Evolutionary conservation across 805 yeast genomes (phyloP), one percentile per base, ranked within the genome.

Genomic region (Debaryomyces prosopidis): DNA sequence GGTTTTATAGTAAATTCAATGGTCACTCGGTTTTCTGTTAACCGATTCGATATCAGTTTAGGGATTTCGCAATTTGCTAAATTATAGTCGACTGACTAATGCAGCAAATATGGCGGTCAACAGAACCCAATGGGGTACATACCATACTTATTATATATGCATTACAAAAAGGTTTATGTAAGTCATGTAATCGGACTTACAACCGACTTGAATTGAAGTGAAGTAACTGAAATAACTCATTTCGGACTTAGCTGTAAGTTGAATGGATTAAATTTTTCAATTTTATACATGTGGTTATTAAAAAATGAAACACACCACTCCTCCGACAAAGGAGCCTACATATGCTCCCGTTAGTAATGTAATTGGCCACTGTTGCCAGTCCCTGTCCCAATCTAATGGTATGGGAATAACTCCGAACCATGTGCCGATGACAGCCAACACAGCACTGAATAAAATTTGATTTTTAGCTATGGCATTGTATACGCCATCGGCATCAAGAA

Each of bases 311-410:
- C 54, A 35, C 9, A 58, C 30, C 2, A 56, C 17, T 2, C 81
- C 74, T 3, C 96, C 97, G 2, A 78, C 53, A 23, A 81, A 71
- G 2, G 84, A 79, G n/a, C 97, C 97, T 0, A 73, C 27, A 56
- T 88, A 89, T 0, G 83, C 82, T 1, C 98, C 97, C 7, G 79
- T 74, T 11, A 92, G 71, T 36, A 92, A 75, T 0, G 98, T 92
- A 43, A 89, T 80, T 5, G 99, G 99, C 95, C 97, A 92, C 43
- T 75, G 77, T 65, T 92, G 99, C 99, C 99, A 92, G 19, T 86
- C 88, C 56, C 98, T 77, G 62, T 92, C 99, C 99, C 99, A 92
- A 65, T 92, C 99, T 47, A 94, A 73, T 0, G 98, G 97, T 47
- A 94, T 90, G 1, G 96, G 98, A 31, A 88, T 65, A 2, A 92